These are phyloP conservation scores for Eucalyptus cladocalyx DNA, from an alignment of 345 rosid species.

Conservation along the genomic window DNA sequence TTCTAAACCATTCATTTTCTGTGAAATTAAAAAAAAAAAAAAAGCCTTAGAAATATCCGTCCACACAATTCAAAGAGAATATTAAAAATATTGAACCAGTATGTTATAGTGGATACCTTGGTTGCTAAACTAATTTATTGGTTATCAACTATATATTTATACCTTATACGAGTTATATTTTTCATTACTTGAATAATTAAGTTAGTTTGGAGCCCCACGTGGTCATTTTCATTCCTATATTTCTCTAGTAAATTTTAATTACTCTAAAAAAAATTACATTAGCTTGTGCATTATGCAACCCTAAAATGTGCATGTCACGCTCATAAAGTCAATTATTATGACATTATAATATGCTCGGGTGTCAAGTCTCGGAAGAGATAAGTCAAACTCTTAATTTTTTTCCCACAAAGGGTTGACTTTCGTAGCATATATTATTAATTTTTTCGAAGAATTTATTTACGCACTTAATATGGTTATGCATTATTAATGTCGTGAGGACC, in stretches of 20 bases:
- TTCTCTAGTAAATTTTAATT: background rate
- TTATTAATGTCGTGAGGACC: background rate
- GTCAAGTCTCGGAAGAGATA: background rate
- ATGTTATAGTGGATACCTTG: background rate
- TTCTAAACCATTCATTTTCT: background rate
- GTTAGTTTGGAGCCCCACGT: background rate
- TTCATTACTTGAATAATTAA: background rate
- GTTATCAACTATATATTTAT: background rate
- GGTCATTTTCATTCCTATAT: background rate
- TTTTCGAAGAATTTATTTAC: background rate
- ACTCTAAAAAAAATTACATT: background rate
- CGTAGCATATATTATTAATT: background rate
- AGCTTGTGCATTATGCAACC: background rate
- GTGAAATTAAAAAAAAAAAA: background rate
- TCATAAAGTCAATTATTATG: background rate
- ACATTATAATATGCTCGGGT: background rate
- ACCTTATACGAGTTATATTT: background rate
- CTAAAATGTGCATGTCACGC: background rate
- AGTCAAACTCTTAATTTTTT: background rate
- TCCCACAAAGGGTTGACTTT: background rate
- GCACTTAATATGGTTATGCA: background rate
- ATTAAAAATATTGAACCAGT: background rate
- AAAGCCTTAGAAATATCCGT: background rate
- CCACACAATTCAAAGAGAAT: background rate
- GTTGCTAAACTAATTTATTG: background rate